phyloP scores from a whole-genome alignment of 495 filamentous ascomycete species.

The Aspergillus heteromorphus region DNA sequence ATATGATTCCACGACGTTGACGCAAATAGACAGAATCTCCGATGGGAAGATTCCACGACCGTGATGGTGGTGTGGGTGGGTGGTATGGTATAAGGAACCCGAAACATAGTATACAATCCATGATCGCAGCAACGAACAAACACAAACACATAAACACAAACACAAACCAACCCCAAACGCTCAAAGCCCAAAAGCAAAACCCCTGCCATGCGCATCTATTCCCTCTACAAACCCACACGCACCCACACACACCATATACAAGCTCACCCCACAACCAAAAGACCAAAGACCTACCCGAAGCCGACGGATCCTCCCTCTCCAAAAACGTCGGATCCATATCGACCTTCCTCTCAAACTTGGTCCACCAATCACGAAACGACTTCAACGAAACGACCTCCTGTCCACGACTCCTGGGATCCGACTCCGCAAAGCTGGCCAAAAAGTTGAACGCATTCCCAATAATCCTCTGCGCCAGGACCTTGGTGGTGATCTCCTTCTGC shows the following conservation, averaged over 20 bases:
- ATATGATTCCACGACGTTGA: neutral
- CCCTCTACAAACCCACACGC: too few species aligned
- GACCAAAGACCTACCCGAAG: constrained; percentile 8
- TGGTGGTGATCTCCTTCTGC: constrained; percentile 49
- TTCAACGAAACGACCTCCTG: constrained; percentile 84
- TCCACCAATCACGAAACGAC: constrained; percentile 96
- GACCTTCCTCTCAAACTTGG: constrained; percentile 86
- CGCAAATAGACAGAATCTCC: neutral
- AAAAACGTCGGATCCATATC: constrained; percentile 84
- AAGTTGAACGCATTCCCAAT: constrained; percentile 98
- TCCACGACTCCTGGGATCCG: constrained; percentile 40
- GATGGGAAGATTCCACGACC: neutral
- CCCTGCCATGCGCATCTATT: neutral
- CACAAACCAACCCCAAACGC: neutral
- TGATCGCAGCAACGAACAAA: too few species aligned
- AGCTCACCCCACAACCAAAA: neutral
- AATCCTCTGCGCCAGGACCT: constrained; percentile 82
- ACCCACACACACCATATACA: neutral
- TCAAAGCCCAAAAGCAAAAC: neutral
- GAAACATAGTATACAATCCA: too few species aligned
- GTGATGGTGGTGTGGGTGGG: neutral
- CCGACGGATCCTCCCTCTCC: constrained; percentile 62
- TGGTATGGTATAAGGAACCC: neutral
- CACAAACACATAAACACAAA: neutral
- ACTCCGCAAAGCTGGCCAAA: constrained; percentile 74